Base-by-base conservation (phyloP, 192 early-diverging fungal genomes). In the Backusella macrospora region DNA sequence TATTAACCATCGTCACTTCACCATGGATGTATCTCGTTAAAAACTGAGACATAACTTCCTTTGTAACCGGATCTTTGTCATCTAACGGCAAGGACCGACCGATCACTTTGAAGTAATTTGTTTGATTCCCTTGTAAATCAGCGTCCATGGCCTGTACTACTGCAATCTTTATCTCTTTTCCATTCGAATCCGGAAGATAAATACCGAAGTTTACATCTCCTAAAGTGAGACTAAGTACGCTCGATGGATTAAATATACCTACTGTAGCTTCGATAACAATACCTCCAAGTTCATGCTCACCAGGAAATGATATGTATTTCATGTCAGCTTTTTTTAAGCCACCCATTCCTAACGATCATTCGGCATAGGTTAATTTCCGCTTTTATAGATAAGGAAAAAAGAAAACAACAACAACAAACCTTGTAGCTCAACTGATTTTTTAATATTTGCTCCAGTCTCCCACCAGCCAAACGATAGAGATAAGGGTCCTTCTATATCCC, bases 161-260 rank as follows among this genome's bases (percentile, higher is more conserved):
- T 4, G 73, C 80, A 38, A 81, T 78, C 64, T 71, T 13, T 26
- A 66, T 71, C 8, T 81, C 80, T 46, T 71, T 62, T 44, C 52
- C 62, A 49, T 15, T 46, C 8, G 76, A 29, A 44, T 47, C 16
- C 7, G 68, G 76, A 5, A 78, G 67, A 64, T 68, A 76, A 39
- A 82, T 82, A 18, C 73, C 80, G 46, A 82, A 82, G 37, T 82
- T 71, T 5, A 82, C 65, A 70, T 82, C 64, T 18, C 80, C 80
- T 15, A 82, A 21, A 15, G 16, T 62, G 10, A 82, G 34, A 26
- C 80, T 78, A 5, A 82, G 63, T 8, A 70, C 74, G 6, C 38
- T 73, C 2, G 80, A 82, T 37, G 80, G 80, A 62, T 82, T 82
- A 23, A 73, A 78, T 5, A 82, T 68, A 42, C 74, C 72, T 0